Evolutionary conservation across 176 grass and related monocot genomes (phyloP).

Genomic region (Zizania latifolia): DNA sequence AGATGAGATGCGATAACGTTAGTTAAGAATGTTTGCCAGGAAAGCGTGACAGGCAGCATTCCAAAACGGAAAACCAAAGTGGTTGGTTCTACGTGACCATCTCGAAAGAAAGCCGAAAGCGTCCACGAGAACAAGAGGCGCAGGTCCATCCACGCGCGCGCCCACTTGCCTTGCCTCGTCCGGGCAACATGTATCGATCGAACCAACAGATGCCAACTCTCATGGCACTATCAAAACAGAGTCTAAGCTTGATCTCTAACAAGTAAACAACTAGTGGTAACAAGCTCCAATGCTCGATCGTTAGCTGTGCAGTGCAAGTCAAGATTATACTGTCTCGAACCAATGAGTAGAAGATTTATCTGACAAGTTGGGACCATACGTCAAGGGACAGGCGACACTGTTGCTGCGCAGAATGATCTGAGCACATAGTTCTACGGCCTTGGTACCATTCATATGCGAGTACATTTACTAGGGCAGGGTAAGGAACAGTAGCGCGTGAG

Average conservation of each 20-base stretch:
- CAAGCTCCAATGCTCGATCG: neutral
- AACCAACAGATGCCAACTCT: neutral
- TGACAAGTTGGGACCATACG: no score
- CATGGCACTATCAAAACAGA: neutral
- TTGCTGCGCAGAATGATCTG: neutral
- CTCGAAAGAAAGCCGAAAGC: conserved; percentile 20
- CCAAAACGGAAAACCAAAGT: conserved; percentile 8
- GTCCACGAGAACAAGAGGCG: conserved; percentile 13
- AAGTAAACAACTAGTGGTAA: neutral
- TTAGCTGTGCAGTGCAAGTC: neutral
- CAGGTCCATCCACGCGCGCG: conserved; percentile 24
- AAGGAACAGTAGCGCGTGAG: neutral
- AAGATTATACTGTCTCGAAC: no score
- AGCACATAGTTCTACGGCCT: neutral
- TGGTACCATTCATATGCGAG: neutral
- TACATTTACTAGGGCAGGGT: neutral
- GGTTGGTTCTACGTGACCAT: conserved; percentile 20
- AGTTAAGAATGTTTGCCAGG: conserved; percentile 43
- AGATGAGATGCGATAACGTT: conserved; percentile 31
- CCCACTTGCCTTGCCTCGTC: neutral
- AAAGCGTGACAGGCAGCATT: conserved; percentile 1
- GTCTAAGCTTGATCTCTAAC: neutral
- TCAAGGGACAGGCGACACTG: neutral
- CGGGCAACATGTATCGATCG: neutral
- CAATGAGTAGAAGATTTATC: no score